phyloP scores from a whole-genome alignment of 768 basidiomycete genomes.

The Vararia minispora region DNA sequence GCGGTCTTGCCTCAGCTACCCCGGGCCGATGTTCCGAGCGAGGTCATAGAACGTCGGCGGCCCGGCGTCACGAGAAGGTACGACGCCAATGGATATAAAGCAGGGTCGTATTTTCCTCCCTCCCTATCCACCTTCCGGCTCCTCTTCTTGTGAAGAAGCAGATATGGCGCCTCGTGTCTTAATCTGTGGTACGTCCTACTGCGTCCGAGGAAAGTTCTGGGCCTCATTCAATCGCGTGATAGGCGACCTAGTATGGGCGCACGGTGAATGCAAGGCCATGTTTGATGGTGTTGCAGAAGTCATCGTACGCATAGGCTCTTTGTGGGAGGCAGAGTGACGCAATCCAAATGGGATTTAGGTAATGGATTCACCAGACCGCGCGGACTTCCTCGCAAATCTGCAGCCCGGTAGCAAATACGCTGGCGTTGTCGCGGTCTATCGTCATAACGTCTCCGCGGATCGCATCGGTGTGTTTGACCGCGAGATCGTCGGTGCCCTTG shows the following conservation, averaged over 20 bases:
- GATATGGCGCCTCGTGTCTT: slow-evolving; percentile 19
- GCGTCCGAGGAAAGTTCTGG: background rate
- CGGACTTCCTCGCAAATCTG: slow-evolving; percentile 58
- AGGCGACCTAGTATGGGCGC: slow-evolving; percentile 76
- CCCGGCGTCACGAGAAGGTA: no score
- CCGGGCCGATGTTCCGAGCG: no score
- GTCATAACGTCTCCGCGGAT: slow-evolving; percentile 55
- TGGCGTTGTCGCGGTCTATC: slow-evolving; percentile 65
- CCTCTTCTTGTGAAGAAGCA: background rate
- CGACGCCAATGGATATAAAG: no score
- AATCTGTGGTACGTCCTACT: slow-evolving; percentile 22
- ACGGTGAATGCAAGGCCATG: slow-evolving; percentile 56
- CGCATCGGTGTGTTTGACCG: slow-evolving; percentile 71
- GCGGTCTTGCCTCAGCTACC: no score
- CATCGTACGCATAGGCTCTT: slow-evolving; percentile 43
- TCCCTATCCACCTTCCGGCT: no score
- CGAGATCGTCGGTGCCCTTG: slow-evolving; percentile 60
- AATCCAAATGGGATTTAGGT: slow-evolving; percentile 20
- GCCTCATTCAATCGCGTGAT: background rate
- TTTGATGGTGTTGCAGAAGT: slow-evolving; percentile 63
- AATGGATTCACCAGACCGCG: slow-evolving; percentile 49
- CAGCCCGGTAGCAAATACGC: slow-evolving; percentile 62
- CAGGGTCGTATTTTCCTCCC: no score
- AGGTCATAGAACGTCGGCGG: no score
- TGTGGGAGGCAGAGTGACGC: background rate